Evolutionary conservation across 257 asterid species (phyloP).

Genomic region (Plantago major): DNA sequence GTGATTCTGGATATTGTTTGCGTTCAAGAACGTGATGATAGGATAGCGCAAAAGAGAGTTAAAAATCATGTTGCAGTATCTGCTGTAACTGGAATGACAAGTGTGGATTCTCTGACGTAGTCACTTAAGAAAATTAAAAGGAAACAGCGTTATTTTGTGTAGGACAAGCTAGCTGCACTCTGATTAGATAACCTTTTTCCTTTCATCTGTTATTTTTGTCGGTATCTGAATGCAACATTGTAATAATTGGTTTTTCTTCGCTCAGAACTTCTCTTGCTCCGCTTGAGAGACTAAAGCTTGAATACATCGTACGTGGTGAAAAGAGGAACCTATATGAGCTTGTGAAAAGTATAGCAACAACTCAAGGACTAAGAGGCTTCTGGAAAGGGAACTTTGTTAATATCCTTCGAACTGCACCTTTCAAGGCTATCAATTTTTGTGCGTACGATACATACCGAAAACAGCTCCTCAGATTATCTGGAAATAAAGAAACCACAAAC

Average conservation of each 20-base stretch:
- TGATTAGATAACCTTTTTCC: slow-evolving; percentile 1
- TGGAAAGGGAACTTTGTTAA: slow-evolving; percentile 97
- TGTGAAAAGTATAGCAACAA: slow-evolving; percentile 62
- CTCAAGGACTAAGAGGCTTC: slow-evolving; percentile 93
- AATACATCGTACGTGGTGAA: slow-evolving; percentile 89
- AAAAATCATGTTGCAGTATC: not conserved
- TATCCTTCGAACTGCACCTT: slow-evolving; percentile 95
- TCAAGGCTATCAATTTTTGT: slow-evolving; percentile 89
- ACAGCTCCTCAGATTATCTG: slow-evolving; percentile 66
- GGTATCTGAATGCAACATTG: slow-evolving; percentile 7
- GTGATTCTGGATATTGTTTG: too few species aligned
- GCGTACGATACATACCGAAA: slow-evolving; percentile 90
- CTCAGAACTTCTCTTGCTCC: slow-evolving; percentile 95
- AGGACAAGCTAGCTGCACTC: slow-evolving; percentile 1
- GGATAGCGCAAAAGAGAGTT: not conserved
- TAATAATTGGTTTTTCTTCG: slow-evolving; percentile 24
- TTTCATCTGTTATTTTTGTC: slow-evolving; percentile 12
- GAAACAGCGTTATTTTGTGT: not conserved
- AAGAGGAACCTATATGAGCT: slow-evolving; percentile 57
- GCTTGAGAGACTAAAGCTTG: slow-evolving; percentile 93
- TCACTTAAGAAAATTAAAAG: not conserved
- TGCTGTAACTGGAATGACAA: not conserved
- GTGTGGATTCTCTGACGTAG: not conserved
- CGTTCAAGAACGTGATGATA: too few species aligned
- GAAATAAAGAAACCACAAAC: slow-evolving; percentile 76